Base-by-base conservation (phyloP, 257 asterid genomes). In the Avicennia marina region DNA sequence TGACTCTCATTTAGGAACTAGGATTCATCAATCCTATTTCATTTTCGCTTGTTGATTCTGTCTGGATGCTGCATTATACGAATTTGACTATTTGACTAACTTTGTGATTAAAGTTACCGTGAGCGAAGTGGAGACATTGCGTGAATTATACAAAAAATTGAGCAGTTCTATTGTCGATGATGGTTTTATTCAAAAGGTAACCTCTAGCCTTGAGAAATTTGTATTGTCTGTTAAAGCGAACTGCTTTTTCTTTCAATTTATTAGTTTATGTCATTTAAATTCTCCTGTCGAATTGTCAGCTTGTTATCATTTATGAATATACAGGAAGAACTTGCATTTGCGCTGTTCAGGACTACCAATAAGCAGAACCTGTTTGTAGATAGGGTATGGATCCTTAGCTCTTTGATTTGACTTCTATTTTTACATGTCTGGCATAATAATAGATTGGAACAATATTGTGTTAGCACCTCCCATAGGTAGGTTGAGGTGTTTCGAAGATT, bases 261-360 rank as follows among this genome's bases (percentile, higher is more conserved):
- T n/a, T n/a, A n/a, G n/a, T n/a, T n/a, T n/a, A n/a, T n/a, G n/a
- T n/a, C n/a, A n/a, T n/a, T n/a, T n/a, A n/a, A n/a, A n/a, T n/a
- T n/a, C n/a, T n/a, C n/a, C n/a, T n/a, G n/a, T n/a, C n/a, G n/a
- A n/a, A n/a, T n/a, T n/a, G n/a, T n/a, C n/a, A n/a, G n/a, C n/a
- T n/a, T 4, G 18, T 18, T 33, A 32, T 52, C 24, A 4, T 60
- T 19, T 9, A 17, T 27, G 48, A 15, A 60, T 53, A 40, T 33
- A 27, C 67, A 68, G 64, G 74, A 68, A 68, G 68, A 68, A 26
- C 53, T 68, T 17, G 3, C 25, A 32, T 59, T 61, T 39, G 73
- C 68, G 12, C 62, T 68, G 12, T 68, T 68, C 26, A 53, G 50
- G 68, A 68, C 45, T 45, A 44, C 51, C 63, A 68, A 61, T 8